These are phyloP conservation scores for Parastagonospora avenae DNA, from an alignment of 2,329 filamentous ascomycete species.

Conservation along the genomic window DNA sequence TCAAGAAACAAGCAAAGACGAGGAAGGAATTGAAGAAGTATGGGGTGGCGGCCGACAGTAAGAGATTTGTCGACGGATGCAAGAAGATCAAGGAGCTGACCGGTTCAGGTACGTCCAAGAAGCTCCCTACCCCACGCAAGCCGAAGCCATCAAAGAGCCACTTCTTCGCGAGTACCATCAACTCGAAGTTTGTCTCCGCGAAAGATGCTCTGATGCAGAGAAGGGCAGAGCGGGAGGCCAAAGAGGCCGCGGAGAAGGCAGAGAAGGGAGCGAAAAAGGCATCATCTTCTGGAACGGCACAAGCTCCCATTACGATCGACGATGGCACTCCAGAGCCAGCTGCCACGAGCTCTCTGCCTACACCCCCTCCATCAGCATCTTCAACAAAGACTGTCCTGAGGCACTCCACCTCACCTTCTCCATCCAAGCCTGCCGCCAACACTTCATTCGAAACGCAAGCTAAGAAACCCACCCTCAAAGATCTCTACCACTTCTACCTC, in stretches of 20 bases:
- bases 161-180: constrained; percentile 25
- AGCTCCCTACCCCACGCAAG: constrained; percentile 14
- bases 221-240: constrained; percentile 25
- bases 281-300: background rate
- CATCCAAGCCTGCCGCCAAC: constrained; percentile 1
- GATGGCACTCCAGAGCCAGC: background rate
- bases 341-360: background rate
- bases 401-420: constrained; percentile 2
- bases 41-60: constrained; percentile 34
- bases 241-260: constrained; percentile 11
- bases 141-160: constrained; percentile 21
- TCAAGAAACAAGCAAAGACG: constrained; percentile 38
- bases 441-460: constrained; percentile 5
- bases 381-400: background rate
- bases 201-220: constrained; percentile 27
- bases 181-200: constrained; percentile 19
- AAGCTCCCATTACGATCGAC: constrained; percentile 1
- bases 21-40: constrained; percentile 34
- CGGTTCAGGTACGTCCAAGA: constrained; percentile 45
- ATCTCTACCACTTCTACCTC: constrained; percentile 64
- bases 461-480: constrained; percentile 46
- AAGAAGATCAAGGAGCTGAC: constrained; percentile 36
- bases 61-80: constrained; percentile 39
- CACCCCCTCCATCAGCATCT: constrained; percentile 1
- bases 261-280: constrained; percentile 9